phyloP scores from a whole-genome alignment of 208 protist genomes.

The Endotrypanum monterogeii region DNA sequence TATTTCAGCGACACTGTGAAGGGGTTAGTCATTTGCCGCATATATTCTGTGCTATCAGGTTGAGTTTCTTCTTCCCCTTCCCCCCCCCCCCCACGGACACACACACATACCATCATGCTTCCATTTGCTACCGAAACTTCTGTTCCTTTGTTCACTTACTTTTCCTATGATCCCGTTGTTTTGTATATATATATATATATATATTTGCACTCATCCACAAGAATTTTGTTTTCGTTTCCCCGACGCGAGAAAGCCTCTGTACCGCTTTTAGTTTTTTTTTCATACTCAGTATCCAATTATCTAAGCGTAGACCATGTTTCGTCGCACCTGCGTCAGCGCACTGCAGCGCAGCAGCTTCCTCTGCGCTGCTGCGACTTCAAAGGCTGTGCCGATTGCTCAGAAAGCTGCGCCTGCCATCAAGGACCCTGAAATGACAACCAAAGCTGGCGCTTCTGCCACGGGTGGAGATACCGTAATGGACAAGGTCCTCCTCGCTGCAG shows the following conservation, averaged over 20 bases:
- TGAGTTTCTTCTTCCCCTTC: neutral
- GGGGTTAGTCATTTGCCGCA: neutral
- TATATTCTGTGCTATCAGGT: neutral
- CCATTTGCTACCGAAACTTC: too few species aligned
- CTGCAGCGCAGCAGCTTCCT: constrained; percentile 26
- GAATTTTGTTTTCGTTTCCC: too few species aligned
- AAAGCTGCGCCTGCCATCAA: constrained; percentile 25
- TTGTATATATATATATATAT: too few species aligned
- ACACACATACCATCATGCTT: too few species aligned
- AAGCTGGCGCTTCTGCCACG: constrained; percentile 51
- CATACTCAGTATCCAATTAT: neutral
- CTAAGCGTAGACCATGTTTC: constrained; percentile 36
- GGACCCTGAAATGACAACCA: constrained; percentile 40
- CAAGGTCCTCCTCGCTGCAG: constrained; percentile 57
- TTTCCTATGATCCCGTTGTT: too few species aligned
- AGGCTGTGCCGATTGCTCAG: constrained; percentile 12
- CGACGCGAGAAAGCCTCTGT: too few species aligned
- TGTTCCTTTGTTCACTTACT: too few species aligned
- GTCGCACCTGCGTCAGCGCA: constrained; percentile 37
- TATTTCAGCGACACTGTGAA: neutral
- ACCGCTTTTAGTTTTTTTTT: too few species aligned
- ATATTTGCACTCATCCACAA: too few species aligned
- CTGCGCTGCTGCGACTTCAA: constrained; percentile 13
- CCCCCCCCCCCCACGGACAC: too few species aligned
- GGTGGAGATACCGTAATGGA: constrained; percentile 71